A percentile compares a stretch with the other conserved stretches of the same genome.
phyloP scores from a whole-genome alignment of 2,329 filamentous ascomycete genomes.

The Phyllosticta citriasiana region DNA sequence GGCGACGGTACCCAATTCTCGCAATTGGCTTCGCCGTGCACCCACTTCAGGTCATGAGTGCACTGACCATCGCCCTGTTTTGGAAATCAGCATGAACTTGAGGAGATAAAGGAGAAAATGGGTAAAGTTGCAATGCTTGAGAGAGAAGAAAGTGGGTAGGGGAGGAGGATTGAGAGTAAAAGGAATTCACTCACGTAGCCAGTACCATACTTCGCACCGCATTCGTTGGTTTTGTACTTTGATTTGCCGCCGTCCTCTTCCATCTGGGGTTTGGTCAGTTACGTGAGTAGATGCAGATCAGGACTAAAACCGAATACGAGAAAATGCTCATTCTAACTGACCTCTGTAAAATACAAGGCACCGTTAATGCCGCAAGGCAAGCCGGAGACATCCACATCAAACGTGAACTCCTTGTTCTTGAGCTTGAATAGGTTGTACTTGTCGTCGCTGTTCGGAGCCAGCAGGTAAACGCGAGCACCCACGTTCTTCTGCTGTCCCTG shows the following conservation, averaged over 20 bases:
- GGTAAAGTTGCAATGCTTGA: too few relatives aligned
- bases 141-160: too few relatives aligned
- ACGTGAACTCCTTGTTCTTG: constrained; percentile 32
- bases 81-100: background rate
- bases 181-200: constrained; percentile 30
- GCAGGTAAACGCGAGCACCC: constrained; percentile 33
- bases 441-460: constrained; percentile 29
- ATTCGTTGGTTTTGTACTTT: constrained; percentile 40
- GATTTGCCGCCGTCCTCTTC: constrained; percentile 49
- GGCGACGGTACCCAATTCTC: constrained; percentile 42
- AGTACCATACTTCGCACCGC: constrained; percentile 49
- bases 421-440: constrained; percentile 35
- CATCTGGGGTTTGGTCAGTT: constrained; percentile 45
- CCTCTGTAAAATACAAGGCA: constrained; percentile 45
- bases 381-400: constrained; percentile 44
- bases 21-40: constrained; percentile 46
- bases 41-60: constrained; percentile 43
- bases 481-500: constrained; percentile 36
- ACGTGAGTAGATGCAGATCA: background rate
- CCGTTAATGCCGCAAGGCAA: constrained; percentile 63
- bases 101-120: background rate
- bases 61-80: constrained; percentile 26
- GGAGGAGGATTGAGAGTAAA: constrained; percentile 14
- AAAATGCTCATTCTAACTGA: constrained; percentile 13
- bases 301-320: too few relatives aligned